Evolutionary conservation across 2,329 filamentous ascomycete species (phyloP).

Genomic region (Exophiala alcalophila): DNA sequence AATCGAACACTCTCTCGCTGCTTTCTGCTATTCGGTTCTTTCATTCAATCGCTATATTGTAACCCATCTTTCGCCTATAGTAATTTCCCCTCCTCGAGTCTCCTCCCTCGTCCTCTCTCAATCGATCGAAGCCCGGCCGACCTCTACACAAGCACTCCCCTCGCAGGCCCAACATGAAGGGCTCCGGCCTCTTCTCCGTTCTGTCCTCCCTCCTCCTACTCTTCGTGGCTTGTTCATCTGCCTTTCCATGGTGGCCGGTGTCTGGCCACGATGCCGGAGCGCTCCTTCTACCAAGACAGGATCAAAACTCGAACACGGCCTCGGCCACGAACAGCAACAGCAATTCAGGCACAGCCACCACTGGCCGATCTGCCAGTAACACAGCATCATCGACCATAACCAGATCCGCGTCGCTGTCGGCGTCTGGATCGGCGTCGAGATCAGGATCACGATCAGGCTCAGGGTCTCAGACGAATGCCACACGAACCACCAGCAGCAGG

Average conservation of each 20-base stretch:
- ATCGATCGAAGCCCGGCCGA: not conserved
- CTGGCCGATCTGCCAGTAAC: conserved; percentile 3
- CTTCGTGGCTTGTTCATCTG: conserved; percentile 30
- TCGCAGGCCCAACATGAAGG: conserved; percentile 22
- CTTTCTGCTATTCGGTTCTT: not conserved
- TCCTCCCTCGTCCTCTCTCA: not conserved
- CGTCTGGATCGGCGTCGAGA: conserved; percentile 13
- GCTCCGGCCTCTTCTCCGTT: conserved; percentile 24
- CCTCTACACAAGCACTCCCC: not conserved
- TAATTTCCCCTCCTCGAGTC: no score
- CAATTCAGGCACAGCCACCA: conserved; percentile 10
- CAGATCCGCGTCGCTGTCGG: conserved; percentile 8
- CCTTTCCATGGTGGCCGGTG: conserved; percentile 35
- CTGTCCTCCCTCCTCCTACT: conserved; percentile 29
- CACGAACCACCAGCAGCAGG: conserved; percentile 28
- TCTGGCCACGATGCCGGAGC: conserved; percentile 26
- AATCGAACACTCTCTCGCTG: conserved; percentile 1
- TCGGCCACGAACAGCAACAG: conserved; percentile 8
- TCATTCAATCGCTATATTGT: conserved; percentile 5
- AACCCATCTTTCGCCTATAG: conserved; percentile 1
- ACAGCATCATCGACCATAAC: conserved; percentile 17
- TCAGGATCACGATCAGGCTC: conserved; percentile 17
- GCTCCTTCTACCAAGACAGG: conserved; percentile 29
- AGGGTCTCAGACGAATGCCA: conserved; percentile 15
- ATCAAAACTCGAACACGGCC: conserved; percentile 1